These are phyloP conservation scores for Sugiyamaella neomexicana DNA, from an alignment of 1,139 yeast genomes.

Conservation along the genomic window DNA sequence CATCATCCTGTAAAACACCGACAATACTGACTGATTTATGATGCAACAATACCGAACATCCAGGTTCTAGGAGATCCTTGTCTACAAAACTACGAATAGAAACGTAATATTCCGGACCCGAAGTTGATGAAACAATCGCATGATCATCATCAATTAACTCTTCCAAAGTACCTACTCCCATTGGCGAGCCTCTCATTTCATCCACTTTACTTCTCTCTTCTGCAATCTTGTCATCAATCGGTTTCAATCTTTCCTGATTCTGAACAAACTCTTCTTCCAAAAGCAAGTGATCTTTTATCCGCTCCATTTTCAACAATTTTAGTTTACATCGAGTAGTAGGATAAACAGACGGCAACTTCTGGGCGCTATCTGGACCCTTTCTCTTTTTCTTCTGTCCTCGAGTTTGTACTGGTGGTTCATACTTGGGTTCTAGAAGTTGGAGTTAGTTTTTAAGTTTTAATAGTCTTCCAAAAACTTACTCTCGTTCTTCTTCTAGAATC, in stretches of 20 bases:
- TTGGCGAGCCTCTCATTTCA: slow-evolving; percentile 93
- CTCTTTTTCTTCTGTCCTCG: slow-evolving; percentile 77
- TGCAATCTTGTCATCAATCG: slow-evolving; percentile 94
- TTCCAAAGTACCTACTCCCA: slow-evolving; percentile 94
- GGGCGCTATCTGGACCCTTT: slow-evolving; percentile 89
- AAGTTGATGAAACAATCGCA: slow-evolving; percentile 93
- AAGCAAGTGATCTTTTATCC: slow-evolving; percentile 93
- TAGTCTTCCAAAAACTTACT: slow-evolving; percentile 29
- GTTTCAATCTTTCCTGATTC: slow-evolving; percentile 91
- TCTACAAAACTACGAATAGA: slow-evolving; percentile 97
- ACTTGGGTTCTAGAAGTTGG: slow-evolving; percentile 77
- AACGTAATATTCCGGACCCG: slow-evolving; percentile 97
- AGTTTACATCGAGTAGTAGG: slow-evolving; percentile 94
- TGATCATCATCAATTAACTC: slow-evolving; percentile 98
- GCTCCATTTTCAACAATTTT: slow-evolving; percentile 85
- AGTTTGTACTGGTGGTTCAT: slow-evolving; percentile 97
- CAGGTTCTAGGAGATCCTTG: slow-evolving; percentile 93
- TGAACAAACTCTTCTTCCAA: slow-evolving; percentile 96
- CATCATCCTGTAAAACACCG: slow-evolving; percentile 94
- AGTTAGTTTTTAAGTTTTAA: neutral
- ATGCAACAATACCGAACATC: slow-evolving; percentile 94
- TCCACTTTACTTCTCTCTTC: slow-evolving; percentile 95
- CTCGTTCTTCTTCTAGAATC: slow-evolving; percentile 37
- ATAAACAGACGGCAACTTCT: slow-evolving; percentile 79
- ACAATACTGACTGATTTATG: slow-evolving; percentile 94